Evolutionary conservation across 2,329 filamentous ascomycete genomes (phyloP), one percentile per base, ranked within the genome.

Genomic region (Ascocoryne sarcoides): DNA sequence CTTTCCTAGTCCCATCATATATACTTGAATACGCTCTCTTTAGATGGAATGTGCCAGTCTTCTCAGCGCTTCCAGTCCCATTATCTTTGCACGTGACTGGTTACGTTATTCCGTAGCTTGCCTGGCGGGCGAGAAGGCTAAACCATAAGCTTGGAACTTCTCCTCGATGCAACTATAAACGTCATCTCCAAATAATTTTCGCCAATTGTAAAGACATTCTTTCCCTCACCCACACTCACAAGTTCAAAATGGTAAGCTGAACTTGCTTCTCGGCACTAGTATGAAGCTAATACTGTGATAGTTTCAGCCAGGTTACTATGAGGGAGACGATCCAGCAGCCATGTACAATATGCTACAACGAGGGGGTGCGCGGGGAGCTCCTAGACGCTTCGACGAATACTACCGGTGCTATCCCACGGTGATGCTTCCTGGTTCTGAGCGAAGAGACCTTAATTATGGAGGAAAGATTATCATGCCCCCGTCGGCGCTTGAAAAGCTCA

Each of bases 391-490:
- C 68, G 90, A 98, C 64, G 92, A 98, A 65, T 96, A 95, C 69
- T 96, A 95, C 66, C 82, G 92, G 57, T 95, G 89, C 70, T 98
- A 96, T 59, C 92, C 92, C 32, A 76, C 95, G 56, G 80, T 82
- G 55, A 96, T 98, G 89, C 79, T 94, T 47, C 87, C 89, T 10
- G 89, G 90, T 2, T 78, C 86, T 28, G 89, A 95, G 56, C 77
- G 92, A 51, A 83, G 85, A 38, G 82, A 89, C 52, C 80, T 94
- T 47, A 96, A 96, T 69, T 89, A 92, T 60, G 92, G 92, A 52
- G 93, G 90, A 64, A 98, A 98, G 70, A 90, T 98, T 55, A 86
- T 98, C 60, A 79, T 98, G 48, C 92, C 92, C n/a, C 84, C 92
- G 0, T 95, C 88, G 26, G 90, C 92, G 4, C 76, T 98, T 40